These are phyloP conservation scores for Phaeophleospora eucalypticola DNA, from an alignment of 2,329 filamentous ascomycete species.

Conservation along the genomic window DNA sequence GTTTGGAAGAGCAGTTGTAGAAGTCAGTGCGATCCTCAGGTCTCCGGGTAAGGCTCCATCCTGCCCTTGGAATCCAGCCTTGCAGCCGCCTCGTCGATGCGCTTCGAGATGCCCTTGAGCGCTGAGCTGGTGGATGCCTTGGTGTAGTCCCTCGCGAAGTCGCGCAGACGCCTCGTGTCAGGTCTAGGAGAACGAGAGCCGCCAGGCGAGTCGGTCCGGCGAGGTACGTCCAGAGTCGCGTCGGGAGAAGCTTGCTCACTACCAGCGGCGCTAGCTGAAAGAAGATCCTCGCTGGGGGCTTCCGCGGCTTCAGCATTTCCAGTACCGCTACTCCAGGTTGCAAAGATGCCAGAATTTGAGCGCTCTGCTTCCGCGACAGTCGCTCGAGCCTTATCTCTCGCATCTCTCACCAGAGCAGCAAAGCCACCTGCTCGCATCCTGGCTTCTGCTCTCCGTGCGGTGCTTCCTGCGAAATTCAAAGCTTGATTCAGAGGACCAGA, in stretches of 20 bases:
- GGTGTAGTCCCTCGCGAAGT: slow-evolving; percentile 19
- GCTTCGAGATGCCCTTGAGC: slow-evolving; percentile 15
- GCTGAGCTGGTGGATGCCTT: slow-evolving; percentile 17
- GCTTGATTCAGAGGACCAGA: slow-evolving; percentile 20
- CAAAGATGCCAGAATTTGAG: slow-evolving; percentile 2
- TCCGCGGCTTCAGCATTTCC: no score
- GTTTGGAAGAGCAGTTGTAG: no score
- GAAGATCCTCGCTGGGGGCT: no score
- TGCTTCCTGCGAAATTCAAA: slow-evolving; percentile 21
- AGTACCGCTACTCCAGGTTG: no score
- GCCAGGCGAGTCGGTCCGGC: not conserved
- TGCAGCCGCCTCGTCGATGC: slow-evolving; percentile 17
- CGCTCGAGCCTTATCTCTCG: slow-evolving; percentile 17
- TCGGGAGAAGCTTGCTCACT: not conserved
- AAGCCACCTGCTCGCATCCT: slow-evolving; percentile 17
- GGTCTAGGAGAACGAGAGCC: not conserved
- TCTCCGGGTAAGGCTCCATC: slow-evolving; percentile 17
- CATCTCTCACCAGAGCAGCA: slow-evolving; percentile 20
- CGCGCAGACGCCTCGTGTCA: slow-evolving; percentile 12
- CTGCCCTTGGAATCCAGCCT: slow-evolving; percentile 14
- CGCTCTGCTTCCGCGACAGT: slow-evolving; percentile 18
- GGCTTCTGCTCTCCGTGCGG: slow-evolving; percentile 17
- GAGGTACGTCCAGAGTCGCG: not conserved
- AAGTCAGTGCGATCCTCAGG: no score
- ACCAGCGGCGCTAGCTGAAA: no score